Base-by-base conservation (phyloP, 352 stramenopile species). In the Phytophthora colocasiae region DNA sequence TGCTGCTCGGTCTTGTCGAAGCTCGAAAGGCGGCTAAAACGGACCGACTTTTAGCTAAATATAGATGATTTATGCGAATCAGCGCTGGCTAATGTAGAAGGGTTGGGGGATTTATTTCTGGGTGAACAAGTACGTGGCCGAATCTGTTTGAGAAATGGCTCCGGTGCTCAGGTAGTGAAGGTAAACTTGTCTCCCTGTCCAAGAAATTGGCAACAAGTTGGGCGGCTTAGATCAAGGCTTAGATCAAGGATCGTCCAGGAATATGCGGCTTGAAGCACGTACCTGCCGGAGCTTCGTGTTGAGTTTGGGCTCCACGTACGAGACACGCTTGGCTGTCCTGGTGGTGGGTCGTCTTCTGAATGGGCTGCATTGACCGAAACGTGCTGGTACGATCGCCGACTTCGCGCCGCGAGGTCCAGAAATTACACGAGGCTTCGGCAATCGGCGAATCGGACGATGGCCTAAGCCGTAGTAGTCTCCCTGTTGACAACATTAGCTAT, bases 221-320 rank as follows among this genome's bases (percentile, higher is more conserved):
- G 69, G 40, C 32, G 44, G n/a, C 29, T 72, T 61, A 62, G 34
- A 67, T 58, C 41, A 73, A 59, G 44, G n/a, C 29, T 72, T 61
- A 62, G 34, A 67, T 58, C 41, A 73, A 59, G 27, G 7, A 12
- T 19, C 56, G 26, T 6, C 43, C 22, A 58, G 31, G 15, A 63
- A 45, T 36, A 24, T 47, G 44, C 19, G 34, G 38, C 19, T 32
- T 26, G 8, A 5, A 50, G 4, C 19, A 41, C 71, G 44, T 68
- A 93, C 85, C 83, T 92, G 81, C 17, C 85, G 85, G 29, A 93
- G 80, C 61, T 93, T 93, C 6, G 78, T 85, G 69, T 90, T 93
- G 62, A 93, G 74, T 58, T 92, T 93, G 44, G 85, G 85, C 24
- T 90, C 81, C 0, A 57, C 72, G 66, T 93, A 93, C 31, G 80